Base-by-base conservation (phyloP, 805 yeast genomes). In the Saccharomycopsis guyanensis region DNA sequence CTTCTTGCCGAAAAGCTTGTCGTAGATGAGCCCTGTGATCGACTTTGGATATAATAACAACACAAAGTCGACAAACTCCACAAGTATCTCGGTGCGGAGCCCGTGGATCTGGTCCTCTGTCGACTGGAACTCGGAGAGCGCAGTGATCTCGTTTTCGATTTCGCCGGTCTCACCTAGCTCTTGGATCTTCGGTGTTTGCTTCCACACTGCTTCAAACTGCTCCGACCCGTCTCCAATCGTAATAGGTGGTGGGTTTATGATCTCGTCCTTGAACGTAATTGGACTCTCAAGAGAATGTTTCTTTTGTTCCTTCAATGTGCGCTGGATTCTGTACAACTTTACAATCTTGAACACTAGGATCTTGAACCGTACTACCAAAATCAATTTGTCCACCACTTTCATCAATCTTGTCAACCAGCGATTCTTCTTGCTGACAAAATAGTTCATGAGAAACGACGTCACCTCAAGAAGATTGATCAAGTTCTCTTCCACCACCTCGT, bases 21-120 rank as follows among this genome's bases (percentile, higher is more conserved):
- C 45, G 25, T 45, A 48, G 6, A 48, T 24, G 29, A 41, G 13
- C 25, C 35, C 43, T 16, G 52, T 48, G 37, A 48, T 48, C 5
- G 46, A 41, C 18, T 27, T 37, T 24, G 52, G 52, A 33, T 48
- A 48, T 22, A 48, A 37, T 10, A 48, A 33, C 8, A 48, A 24
- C n/a, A 46, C 13, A 29, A 48, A 40, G 22, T 48, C 52, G 15
- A 48, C 18, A 24, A 48, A 43, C 29, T 48, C 52, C 20, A 48
- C 49, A 3, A 48, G 16, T 7, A 48, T 45, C 34, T 48, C 52
- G 13, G 45, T 45, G 10, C 42, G n/a, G 6, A 48, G 25, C 3
- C 46, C 46, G 6, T 33, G 33, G 7, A 48, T 48, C 34, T 48
- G 24, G 27, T 48, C 49, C 22, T 45, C 49, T 4, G 46, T 45